Evolutionary conservation across 2,329 filamentous ascomycete genomes (phyloP), one percentile per base, ranked within the genome.

Genomic region (Ophiosphaerella narmari): DNA sequence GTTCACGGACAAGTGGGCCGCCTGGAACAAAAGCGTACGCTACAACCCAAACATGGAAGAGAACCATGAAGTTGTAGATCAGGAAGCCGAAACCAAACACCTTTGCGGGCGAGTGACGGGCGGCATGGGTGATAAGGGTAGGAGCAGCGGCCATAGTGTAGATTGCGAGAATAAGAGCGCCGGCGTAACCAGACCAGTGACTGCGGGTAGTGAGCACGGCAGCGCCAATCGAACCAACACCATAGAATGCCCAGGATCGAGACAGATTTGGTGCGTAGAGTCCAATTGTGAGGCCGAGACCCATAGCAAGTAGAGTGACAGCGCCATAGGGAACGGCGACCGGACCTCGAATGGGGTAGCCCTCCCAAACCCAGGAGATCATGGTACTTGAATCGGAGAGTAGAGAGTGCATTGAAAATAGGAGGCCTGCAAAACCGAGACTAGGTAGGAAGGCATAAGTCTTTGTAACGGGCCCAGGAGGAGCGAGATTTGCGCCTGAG

Each of bases 1-100:
- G 92, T 73, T 99, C 94, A 38, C 94, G 87, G 37, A 99, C 89
- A 1, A 96, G 82, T 3, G 91, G 91, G 2, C 94, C 94, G 43
- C 94, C 94, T 2, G 94, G 94, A 3, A 99, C 94, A 63, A 99
- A 99, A 11, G 94, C 94, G 66, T 99, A 99, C 2, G 94, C 94
- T 9, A 99, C 94, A 32, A 97, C 89, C 94, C 94, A 99, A 47
- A 97, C 91, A 68, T 97, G 93, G 79, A 96, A 96, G n/a, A 99
- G 83, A 4, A 97, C 87, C 77, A 97, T 77, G 65, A 97, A 82
- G 74, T 97, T 96, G 79, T 97, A 99, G 41, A 96, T 74, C 44
- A 97, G 76, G 77, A 96, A 97, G 4, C 89, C 93, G 12, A 95
- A 71, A 2, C 93, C 94, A 69, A 99, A 99, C 0, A 90, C 90